Conservation (phyloP, 306 rosid genomes). For the Mimosa pudica region DNA sequence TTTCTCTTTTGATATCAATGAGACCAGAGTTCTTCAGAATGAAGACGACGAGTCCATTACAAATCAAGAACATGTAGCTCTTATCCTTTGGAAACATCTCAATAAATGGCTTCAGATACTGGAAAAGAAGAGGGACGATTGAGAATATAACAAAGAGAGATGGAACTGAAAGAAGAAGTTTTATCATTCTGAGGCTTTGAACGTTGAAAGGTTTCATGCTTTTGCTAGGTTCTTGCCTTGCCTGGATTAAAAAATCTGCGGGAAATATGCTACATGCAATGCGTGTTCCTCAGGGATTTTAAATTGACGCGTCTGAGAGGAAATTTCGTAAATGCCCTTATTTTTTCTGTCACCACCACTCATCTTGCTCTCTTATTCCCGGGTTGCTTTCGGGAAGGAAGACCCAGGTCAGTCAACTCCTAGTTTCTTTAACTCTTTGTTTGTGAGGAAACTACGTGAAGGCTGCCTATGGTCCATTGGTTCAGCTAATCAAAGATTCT, state of each 20-base stretch:
- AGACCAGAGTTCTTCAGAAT: not conserved
- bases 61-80: constrained; percentile 1
- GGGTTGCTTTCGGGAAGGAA: no score
- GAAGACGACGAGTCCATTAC: not conserved
- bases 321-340: not conserved
- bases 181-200: not conserved
- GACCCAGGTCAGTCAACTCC: no score
- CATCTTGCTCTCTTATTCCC: not conserved
- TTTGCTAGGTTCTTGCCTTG: not conserved
- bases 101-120: not conserved
- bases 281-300: not conserved
- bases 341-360: not conserved
- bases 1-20: not conserved
- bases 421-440: not conserved
- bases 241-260: not conserved
- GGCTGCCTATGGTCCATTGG: no score
- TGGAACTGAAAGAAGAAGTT: not conserved
- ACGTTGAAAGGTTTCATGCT: not conserved
- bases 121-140: not conserved
- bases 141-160: not conserved
- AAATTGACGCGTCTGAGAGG: not conserved
- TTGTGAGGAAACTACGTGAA: not conserved
- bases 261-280: not conserved
- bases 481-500: no score
- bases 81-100: not conserved